phyloP scores from a whole-genome alignment of 2,329 filamentous ascomycete species.

The Claviceps pusilla region DNA sequence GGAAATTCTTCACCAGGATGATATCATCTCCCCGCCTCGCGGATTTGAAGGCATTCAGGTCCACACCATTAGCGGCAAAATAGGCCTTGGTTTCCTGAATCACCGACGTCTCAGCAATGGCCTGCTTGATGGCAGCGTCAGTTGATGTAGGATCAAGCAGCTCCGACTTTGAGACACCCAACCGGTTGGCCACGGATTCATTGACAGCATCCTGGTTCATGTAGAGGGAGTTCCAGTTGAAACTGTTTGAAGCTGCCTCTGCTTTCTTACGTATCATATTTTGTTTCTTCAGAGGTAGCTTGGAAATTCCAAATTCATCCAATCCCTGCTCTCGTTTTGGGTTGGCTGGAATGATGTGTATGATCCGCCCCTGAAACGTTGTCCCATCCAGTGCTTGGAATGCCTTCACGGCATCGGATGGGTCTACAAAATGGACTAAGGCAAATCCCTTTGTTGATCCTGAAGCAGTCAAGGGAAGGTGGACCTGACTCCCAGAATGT shows the following conservation, averaged over 20 bases:
- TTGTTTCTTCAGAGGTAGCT: constrained; percentile 88
- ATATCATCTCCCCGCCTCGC: constrained; percentile 71
- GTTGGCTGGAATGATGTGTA: constrained; percentile 77
- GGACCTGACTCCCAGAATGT: constrained; percentile 46
- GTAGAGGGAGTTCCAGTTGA: constrained; percentile 99
- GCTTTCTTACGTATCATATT: constrained; percentile 75
- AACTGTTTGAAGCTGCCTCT: constrained; percentile 61
- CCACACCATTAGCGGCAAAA: constrained; percentile 74
- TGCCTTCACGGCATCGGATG: constrained; percentile 61
- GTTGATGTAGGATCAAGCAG: constrained; percentile 89
- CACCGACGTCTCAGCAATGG: constrained; percentile 86
- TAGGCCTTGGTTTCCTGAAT: constrained; percentile 95
- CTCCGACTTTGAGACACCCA: constrained; percentile 83
- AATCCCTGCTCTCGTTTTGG: constrained; percentile 68
- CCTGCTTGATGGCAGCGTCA: constrained; percentile 90
- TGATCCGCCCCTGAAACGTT: constrained; percentile 78
- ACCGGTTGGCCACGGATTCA: constrained; percentile 67
- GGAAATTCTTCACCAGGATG: constrained; percentile 90
- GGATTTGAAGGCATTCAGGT: constrained; percentile 80
- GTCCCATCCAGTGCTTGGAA: constrained; percentile 67
- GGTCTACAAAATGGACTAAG: constrained; percentile 63
- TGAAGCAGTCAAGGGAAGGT: constrained; percentile 61
- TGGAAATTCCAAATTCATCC: constrained; percentile 79
- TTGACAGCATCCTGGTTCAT: constrained; percentile 96
- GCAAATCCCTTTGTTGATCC: constrained; percentile 80